A percentile compares a stretch with the other conserved stretches of the same genome.
phyloP scores from a whole-genome alignment of 2,329 filamentous ascomycete genomes.

The Stagonosporopsis chrysanthemi region DNA sequence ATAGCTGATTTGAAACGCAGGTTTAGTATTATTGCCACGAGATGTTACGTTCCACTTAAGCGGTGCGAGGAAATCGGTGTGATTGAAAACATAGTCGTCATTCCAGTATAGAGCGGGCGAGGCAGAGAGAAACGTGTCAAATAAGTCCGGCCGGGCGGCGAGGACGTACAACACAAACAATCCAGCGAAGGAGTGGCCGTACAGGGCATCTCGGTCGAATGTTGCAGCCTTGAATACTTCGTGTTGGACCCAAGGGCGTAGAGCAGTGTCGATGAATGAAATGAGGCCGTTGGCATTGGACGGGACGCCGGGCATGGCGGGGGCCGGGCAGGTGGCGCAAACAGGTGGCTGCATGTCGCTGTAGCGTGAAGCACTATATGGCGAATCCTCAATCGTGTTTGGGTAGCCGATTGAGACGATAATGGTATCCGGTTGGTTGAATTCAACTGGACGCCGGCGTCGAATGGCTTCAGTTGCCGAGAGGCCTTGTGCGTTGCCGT shows the following conservation, averaged over 20 bases:
- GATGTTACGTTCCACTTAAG: slow-evolving; percentile 13
- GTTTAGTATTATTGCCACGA: slow-evolving; percentile 25
- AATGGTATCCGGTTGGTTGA: slow-evolving; percentile 39
- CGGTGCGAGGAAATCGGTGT: slow-evolving; percentile 30
- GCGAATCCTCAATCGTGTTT: slow-evolving; percentile 38
- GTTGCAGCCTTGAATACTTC: slow-evolving; percentile 42
- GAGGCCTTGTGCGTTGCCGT: slow-evolving; percentile 42
- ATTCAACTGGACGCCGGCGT: slow-evolving; percentile 42
- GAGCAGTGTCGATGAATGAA: slow-evolving; percentile 52
- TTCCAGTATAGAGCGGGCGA: slow-evolving; percentile 61
- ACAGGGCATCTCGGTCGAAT: slow-evolving; percentile 54
- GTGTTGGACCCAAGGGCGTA: slow-evolving; percentile 47
- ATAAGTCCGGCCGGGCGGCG: slow-evolving; percentile 52
- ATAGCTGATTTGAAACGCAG: slow-evolving; percentile 44
- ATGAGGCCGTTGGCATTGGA: slow-evolving; percentile 58
- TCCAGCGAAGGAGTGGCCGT: slow-evolving; percentile 60
- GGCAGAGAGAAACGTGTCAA: slow-evolving; percentile 56
- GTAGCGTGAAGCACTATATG: slow-evolving; percentile 35
- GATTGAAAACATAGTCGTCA: slow-evolving; percentile 49
- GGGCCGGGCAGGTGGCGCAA: slow-evolving; percentile 37
- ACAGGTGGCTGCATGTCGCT: slow-evolving; percentile 44
- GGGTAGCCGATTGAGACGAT: slow-evolving; percentile 44
- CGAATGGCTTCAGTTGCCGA: slow-evolving; percentile 42
- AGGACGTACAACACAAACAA: slow-evolving; percentile 58
- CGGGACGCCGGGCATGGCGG: slow-evolving; percentile 41